Percentiles rank a stretch among this genome's conserved stretches.
Conservation (phyloP, 768 basidiomycete genomes). For the Phaeolepiota aurea region DNA sequence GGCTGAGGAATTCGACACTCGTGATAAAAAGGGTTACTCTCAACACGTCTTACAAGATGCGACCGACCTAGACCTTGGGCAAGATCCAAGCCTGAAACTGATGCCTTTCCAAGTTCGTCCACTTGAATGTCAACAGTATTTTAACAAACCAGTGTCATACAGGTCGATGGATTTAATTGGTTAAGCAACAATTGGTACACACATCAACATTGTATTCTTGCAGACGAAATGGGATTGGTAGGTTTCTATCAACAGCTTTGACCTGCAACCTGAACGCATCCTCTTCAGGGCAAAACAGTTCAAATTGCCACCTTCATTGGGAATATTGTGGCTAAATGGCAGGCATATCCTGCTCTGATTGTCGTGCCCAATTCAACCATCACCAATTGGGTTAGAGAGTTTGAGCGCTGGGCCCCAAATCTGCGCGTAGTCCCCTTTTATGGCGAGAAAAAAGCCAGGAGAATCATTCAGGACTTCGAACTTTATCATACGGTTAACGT, state of each 20-base stretch:
- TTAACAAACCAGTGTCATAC: slow-evolving; percentile 1
- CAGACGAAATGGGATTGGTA: slow-evolving; percentile 97
- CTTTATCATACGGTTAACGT: slow-evolving; percentile 49
- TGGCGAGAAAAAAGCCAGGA: slow-evolving; percentile 73
- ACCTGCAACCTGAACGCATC: slow-evolving; percentile 4
- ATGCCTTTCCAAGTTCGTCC: slow-evolving; percentile 79
- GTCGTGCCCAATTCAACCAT: slow-evolving; percentile 97
- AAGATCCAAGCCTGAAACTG: slow-evolving; percentile 51
- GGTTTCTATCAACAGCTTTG: slow-evolving; percentile 4
- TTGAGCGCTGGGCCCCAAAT: slow-evolving; percentile 75
- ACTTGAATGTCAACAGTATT: not conserved
- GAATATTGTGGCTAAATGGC: slow-evolving; percentile 42
- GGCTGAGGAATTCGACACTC: slow-evolving; percentile 37
- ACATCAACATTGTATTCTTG: slow-evolving; percentile 77
- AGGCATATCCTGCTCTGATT: slow-evolving; percentile 74
- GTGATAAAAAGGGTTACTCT: slow-evolving; percentile 49
- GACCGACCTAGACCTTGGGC: slow-evolving; percentile 59
- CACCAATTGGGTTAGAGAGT: slow-evolving; percentile 92
- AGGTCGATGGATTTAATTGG: slow-evolving; percentile 83
- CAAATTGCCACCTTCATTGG: slow-evolving; percentile 85
- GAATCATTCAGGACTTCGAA: slow-evolving; percentile 77
- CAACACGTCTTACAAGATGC: slow-evolving; percentile 39
- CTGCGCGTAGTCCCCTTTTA: slow-evolving; percentile 79
- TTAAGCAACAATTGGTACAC: slow-evolving; percentile 85
- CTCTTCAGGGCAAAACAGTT: slow-evolving; percentile 76